A percentile compares a stretch with the other conserved stretches of the same genome.
Evolutionary conservation across 495 filamentous ascomycete genomes (phyloP).

Genomic region (Letharia lupina): DNA sequence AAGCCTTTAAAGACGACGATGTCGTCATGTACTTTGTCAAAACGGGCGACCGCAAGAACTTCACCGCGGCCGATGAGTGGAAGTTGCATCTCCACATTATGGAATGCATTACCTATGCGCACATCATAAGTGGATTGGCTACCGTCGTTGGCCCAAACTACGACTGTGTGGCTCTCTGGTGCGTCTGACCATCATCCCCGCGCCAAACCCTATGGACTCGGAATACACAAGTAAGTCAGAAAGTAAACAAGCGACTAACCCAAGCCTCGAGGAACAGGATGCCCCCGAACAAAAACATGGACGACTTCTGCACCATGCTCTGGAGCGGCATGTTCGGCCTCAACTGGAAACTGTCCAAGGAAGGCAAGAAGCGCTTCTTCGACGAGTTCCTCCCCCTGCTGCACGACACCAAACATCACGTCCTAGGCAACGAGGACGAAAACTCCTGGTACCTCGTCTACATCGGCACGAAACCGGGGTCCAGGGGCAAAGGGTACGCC

Average conservation of each 20-base stretch:
- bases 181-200: slow-evolving; percentile 30
- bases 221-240: too few relatives aligned
- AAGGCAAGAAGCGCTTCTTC: slow-evolving; percentile 66
- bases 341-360: slow-evolving; percentile 48
- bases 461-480: slow-evolving; percentile 59
- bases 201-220: background rate
- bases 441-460: slow-evolving; percentile 69
- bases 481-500: slow-evolving; percentile 60
- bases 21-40: slow-evolving; percentile 63
- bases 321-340: slow-evolving; percentile 68
- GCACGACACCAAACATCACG: slow-evolving; percentile 58
- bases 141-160: slow-evolving; percentile 64
- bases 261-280: slow-evolving; percentile 44
- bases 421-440: slow-evolving; percentile 54
- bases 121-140: slow-evolving; percentile 61
- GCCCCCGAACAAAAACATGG: slow-evolving; percentile 65
- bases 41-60: slow-evolving; percentile 52
- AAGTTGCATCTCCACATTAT: slow-evolving; percentile 64
- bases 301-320: slow-evolving; percentile 59
- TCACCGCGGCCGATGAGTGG: slow-evolving; percentile 58
- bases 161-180: slow-evolving; percentile 72
- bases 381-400: slow-evolving; percentile 67
- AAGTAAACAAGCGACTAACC: background rate
- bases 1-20: slow-evolving; percentile 68
- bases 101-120: slow-evolving; percentile 62